Percentiles rank a stretch among this genome's conserved stretches.
These are phyloP conservation scores for Pneumocystis oryctolagi DNA, from an alignment of 1,139 yeast species.

Conservation along the genomic window DNA sequence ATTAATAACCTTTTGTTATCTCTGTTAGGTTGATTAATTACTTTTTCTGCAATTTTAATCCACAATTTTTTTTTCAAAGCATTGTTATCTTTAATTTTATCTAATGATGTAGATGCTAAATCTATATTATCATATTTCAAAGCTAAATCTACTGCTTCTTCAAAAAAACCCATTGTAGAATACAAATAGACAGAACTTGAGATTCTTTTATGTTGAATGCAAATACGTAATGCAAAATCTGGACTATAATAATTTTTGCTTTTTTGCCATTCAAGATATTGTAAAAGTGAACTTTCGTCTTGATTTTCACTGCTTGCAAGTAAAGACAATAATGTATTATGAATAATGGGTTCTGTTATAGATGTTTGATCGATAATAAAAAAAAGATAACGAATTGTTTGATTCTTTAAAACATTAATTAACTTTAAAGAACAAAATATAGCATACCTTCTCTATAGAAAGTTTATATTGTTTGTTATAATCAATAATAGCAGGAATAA, in stretches of 20 bases:
- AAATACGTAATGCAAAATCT: slow-evolving; percentile 61
- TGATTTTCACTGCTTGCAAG: slow-evolving; percentile 43
- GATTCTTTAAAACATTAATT: slow-evolving; percentile 32
- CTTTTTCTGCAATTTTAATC: slow-evolving; percentile 50
- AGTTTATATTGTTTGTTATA: slow-evolving; percentile 30
- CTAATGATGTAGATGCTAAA: slow-evolving; percentile 44
- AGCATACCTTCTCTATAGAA: slow-evolving; percentile 3
- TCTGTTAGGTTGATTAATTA: slow-evolving; percentile 31
- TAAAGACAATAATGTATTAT: slow-evolving; percentile 59
- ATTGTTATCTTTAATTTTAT: slow-evolving; percentile 33
- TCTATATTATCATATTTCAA: slow-evolving; percentile 46
- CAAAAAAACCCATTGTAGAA: slow-evolving; percentile 51
- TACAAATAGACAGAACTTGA: slow-evolving; percentile 59
- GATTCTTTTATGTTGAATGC: slow-evolving; percentile 43
- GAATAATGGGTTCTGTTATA: slow-evolving; percentile 38
- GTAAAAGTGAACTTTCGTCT: slow-evolving; percentile 32
- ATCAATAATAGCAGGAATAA: slow-evolving; percentile 62
- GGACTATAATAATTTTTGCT: slow-evolving; percentile 36
- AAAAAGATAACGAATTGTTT: slow-evolving; percentile 50
- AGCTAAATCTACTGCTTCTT: slow-evolving; percentile 69
- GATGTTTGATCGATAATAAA: slow-evolving; percentile 43
- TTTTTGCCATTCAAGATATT: slow-evolving; percentile 31
- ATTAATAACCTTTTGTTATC: slow-evolving; percentile 14
- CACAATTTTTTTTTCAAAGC: slow-evolving; percentile 55
- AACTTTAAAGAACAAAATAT: slow-evolving; percentile 2